phyloP scores from a whole-genome alignment of 768 basidiomycete species.

The Podaxis sp. region DNA sequence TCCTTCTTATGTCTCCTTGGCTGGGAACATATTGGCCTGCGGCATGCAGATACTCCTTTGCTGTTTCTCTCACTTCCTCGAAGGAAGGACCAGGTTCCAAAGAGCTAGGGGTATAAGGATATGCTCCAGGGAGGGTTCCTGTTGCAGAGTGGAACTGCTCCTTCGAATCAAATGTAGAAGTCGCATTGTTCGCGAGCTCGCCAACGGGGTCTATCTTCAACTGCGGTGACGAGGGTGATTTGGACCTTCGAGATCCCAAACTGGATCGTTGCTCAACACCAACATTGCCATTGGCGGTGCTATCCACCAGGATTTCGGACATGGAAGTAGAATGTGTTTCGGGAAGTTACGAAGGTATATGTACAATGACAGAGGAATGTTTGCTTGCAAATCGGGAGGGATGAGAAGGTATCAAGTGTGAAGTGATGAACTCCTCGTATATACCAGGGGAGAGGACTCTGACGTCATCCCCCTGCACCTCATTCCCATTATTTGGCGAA shows the following conservation, averaged over 20 bases:
- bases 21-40: constrained; percentile 9
- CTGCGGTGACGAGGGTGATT: constrained; percentile 1
- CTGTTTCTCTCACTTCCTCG: constrained; percentile 7
- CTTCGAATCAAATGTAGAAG: background rate
- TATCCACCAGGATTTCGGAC: background rate
- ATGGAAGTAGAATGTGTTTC: background rate
- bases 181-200: constrained; percentile 1
- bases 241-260: background rate
- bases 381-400: background rate
- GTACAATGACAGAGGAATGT: background rate
- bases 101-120: constrained; percentile 4
- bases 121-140: constrained; percentile 1
- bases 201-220: constrained; percentile 3
- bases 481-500: background rate
- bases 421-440: background rate
- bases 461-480: background rate
- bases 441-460: background rate
- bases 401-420: background rate
- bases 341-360: background rate
- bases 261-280: background rate
- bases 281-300: background rate
- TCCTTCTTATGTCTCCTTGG: constrained; percentile 1
- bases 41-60: constrained; percentile 1
- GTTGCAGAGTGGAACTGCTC: background rate
- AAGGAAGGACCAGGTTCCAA: constrained; percentile 7